Conservation (phyloP, 129 eudicot genomes). For the sunflower (Helianthus annuus) region DNA sequence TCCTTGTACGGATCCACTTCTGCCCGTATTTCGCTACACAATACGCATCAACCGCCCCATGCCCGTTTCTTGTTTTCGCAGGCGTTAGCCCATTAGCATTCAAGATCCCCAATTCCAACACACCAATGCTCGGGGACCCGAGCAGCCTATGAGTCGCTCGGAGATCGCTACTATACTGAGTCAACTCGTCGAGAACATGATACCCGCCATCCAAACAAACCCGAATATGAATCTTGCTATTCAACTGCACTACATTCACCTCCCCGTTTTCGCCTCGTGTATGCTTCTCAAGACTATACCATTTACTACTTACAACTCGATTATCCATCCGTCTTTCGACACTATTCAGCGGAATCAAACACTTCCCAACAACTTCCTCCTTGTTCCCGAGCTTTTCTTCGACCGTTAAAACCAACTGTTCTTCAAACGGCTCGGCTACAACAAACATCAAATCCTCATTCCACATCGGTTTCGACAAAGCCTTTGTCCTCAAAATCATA, state of each 20-base stretch:
- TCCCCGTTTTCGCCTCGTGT: conserved; percentile 24
- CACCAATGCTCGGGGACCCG: conserved; percentile 33
- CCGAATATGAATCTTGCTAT: conserved; percentile 36
- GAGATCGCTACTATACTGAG: conserved; percentile 40
- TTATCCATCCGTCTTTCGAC: conserved; percentile 35
- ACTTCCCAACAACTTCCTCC: conserved; percentile 36
- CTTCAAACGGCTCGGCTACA: conserved; percentile 39
- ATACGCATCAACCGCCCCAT: conserved; percentile 42
- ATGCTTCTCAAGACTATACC: conserved; percentile 39
- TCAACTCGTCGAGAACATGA: conserved; percentile 47
- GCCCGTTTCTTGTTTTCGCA: conserved; percentile 38
- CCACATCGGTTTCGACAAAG: conserved; percentile 25
- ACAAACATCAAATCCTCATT: conserved; percentile 42
- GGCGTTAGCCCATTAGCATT: conserved; percentile 35
- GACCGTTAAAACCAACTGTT: conserved; percentile 28
- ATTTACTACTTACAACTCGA: conserved; percentile 9
- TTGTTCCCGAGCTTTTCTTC: conserved; percentile 31
- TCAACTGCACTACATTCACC: conserved; percentile 23
- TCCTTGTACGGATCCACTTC: conserved; percentile 41
- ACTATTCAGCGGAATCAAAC: conserved; percentile 27
- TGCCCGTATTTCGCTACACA: conserved; percentile 42
- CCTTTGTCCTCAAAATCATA: conserved; percentile 29
- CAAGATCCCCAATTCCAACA: conserved; percentile 35
- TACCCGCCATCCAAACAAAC: conserved; percentile 44
- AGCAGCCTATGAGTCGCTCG: conserved; percentile 28